Evolutionary conservation across 305 asterid species (phyloP), one percentile per base, ranked within the genome.

Genomic region (Solanum aculeatissimum): DNA sequence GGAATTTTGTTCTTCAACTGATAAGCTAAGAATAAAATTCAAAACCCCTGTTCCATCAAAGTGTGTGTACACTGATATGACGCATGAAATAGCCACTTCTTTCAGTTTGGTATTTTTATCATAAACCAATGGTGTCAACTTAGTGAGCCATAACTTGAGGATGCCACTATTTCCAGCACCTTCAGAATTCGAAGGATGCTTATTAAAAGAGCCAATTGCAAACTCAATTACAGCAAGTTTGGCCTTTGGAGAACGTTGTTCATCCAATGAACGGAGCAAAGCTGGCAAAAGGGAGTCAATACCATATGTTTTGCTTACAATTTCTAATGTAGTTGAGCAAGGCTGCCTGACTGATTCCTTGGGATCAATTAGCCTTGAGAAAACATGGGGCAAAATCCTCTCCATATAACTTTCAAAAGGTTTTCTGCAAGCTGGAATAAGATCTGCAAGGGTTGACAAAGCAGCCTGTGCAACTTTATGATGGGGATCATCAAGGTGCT

Each of bases 391-490:
- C 70, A 97, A 91, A 54, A 97, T 94, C 91, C 99, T 94, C 91
- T 97, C 99, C 94, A 97, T 92, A 88, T 95, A 97, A 91, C 98
- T 92, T 87, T 97, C 99, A 86, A 97, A 97, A 55, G 98, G 98
- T 91, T 94, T 97, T 88, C 94, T 92, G 89, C 99, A 97, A 89
- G 97, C 93, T 21, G 99, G 99, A 83, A 97, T 94, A 87, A 97
- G 95, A 87, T 93, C 99, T 9, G 98, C 97, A 85, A 97, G 98
- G 72, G 99, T 94, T 84, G 98, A 94, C 85, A 97, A 97, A 84
- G 98, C 99, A 47, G 99, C 98, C 88, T 97, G 99, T 51, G 99
- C 99, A 84, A 97, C 99, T 89, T 97, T 97, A 89, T 97, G 99
- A 88, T 97, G 99, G 85, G 98, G 99, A 86, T 97, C 99, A 89